A percentile compares a stretch with the other conserved stretches of the same genome.
phyloP scores from a whole-genome alignment of 345 rosid species.

The Citrus trifoliata region DNA sequence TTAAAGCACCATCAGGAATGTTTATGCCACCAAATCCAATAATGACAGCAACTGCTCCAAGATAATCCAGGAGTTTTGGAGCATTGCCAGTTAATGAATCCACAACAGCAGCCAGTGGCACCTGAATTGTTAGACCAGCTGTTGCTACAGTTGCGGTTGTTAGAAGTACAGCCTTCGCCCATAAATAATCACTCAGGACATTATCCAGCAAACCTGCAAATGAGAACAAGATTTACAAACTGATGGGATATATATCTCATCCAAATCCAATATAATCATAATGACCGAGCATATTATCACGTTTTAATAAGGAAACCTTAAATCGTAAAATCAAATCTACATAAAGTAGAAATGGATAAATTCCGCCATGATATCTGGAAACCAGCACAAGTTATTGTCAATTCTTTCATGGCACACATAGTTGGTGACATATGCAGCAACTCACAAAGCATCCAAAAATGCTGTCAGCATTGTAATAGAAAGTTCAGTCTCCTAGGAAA shows the following conservation, averaged over 20 bases:
- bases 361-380: neutral
- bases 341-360: neutral
- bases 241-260: neutral
- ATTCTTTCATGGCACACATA: neutral
- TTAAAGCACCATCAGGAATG: conserved; percentile 52
- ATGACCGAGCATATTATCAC: neutral
- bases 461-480: neutral
- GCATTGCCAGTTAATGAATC: conserved; percentile 71
- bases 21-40: conserved; percentile 89
- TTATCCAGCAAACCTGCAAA: conserved; percentile 78
- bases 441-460: neutral
- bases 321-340: neutral
- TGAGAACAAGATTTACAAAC: neutral
- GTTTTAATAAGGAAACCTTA: neutral
- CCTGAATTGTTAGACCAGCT: conserved; percentile 93
- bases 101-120: conserved; percentile 87
- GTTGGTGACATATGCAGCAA: neutral
- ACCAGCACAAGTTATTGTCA: neutral
- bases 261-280: neutral
- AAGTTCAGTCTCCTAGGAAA: neutral
- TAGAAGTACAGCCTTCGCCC: conserved; percentile 93
- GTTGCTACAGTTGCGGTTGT: conserved; percentile 94
- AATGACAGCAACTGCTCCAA: conserved; percentile 88
- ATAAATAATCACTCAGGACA: conserved; percentile 86
- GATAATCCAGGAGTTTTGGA: conserved; percentile 61